Evolutionary conservation across 2,329 filamentous ascomycete genomes (phyloP).

Genomic region (Arachnomyces sp.): DNA sequence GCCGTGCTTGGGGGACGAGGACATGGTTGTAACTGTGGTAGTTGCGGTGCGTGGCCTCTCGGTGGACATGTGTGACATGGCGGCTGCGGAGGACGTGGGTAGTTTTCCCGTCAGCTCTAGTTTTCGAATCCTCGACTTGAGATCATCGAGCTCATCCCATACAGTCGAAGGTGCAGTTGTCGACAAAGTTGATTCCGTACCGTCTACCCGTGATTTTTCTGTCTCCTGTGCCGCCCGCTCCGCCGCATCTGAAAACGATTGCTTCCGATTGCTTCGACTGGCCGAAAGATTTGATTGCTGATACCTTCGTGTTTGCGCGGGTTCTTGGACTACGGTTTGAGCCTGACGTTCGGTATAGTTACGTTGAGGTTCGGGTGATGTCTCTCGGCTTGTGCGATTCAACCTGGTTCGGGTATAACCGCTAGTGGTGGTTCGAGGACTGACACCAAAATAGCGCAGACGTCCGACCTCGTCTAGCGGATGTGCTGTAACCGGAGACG

Average conservation of each 20-base stretch:
- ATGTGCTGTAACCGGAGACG: conserved; percentile 28
- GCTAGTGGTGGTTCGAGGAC: conserved; percentile 31
- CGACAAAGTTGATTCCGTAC: conserved; percentile 79
- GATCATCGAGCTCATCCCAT: conserved; percentile 93
- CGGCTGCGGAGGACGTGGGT: conserved; percentile 72
- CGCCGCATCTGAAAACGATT: conserved; percentile 27
- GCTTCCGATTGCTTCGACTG: conserved; percentile 29
- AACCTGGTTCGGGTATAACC: conserved; percentile 29
- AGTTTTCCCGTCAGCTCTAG: conserved; percentile 85
- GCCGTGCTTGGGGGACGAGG: conserved; percentile 73
- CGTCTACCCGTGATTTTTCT: conserved; percentile 45
- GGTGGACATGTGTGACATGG: conserved; percentile 64
- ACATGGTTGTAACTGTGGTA: conserved; percentile 84
- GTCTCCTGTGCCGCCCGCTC: conserved; percentile 26
- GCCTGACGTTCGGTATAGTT: conserved; percentile 12
- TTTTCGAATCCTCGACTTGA: conserved; percentile 86
- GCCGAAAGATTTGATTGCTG: conserved; percentile 28
- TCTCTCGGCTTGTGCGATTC: conserved; percentile 29
- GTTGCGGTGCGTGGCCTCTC: conserved; percentile 86
- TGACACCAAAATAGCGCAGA: conserved; percentile 25
- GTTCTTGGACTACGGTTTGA: conserved; percentile 6
- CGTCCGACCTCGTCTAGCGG: conserved; percentile 32
- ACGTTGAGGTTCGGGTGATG: conserved; percentile 24
- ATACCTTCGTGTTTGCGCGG: conserved; percentile 18
- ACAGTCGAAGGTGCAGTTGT: conserved; percentile 86